phyloP scores from a whole-genome alignment of 164 flowering plant species.

The Sedum album region DNA sequence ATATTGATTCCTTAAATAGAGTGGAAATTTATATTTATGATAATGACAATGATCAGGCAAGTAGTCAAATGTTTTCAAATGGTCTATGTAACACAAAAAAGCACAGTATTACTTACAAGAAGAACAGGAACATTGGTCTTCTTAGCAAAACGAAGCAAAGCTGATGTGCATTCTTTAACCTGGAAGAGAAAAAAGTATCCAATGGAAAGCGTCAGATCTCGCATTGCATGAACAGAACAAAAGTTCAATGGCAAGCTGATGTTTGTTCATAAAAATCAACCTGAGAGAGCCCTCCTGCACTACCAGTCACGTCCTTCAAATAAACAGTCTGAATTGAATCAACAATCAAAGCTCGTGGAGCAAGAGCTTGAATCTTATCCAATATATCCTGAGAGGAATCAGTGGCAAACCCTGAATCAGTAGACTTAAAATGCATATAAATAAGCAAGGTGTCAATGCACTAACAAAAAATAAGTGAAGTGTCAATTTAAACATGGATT shows the following conservation, averaged over 20 bases:
- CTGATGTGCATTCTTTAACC: constrained; percentile 92
- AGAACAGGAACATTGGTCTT: constrained; percentile 67
- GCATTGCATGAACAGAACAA: neutral
- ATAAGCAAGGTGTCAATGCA: neutral
- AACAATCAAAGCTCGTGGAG: constrained; percentile 67
- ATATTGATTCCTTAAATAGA: neutral
- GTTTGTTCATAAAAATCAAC: constrained; percentile 23
- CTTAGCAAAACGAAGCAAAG: constrained; percentile 81
- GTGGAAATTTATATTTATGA: neutral
- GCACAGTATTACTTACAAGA: constrained; percentile 41
- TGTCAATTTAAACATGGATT: neutral
- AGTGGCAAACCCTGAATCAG: neutral
- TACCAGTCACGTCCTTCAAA: constrained; percentile 65
- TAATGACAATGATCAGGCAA: neutral
- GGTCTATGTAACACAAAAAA: too few species aligned
- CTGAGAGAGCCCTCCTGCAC: constrained; percentile 76
- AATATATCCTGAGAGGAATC: constrained; percentile 60
- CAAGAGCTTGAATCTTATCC: constrained; percentile 43
- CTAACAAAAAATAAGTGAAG: neutral
- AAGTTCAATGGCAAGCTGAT: too few species aligned
- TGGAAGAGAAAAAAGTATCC: constrained; percentile 13
- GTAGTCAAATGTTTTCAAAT: neutral
- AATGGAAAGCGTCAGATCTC: neutral
- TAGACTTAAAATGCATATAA: neutral
- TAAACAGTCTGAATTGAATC: constrained; percentile 98